These are phyloP conservation scores for Entoloma clypeatum DNA, from an alignment of 1,284 basidiomycete genomes.

Conservation along the genomic window DNA sequence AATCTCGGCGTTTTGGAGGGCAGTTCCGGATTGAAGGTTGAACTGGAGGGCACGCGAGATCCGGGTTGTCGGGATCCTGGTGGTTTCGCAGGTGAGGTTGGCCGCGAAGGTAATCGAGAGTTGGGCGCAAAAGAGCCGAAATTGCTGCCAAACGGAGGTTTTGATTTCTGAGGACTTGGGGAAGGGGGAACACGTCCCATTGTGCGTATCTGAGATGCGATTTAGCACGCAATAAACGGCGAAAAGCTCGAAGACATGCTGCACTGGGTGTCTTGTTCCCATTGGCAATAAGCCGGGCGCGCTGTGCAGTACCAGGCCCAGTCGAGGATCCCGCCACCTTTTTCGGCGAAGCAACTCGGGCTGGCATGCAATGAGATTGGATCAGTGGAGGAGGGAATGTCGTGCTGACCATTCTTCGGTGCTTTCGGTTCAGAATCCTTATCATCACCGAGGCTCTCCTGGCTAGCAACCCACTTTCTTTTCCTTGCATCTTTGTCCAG, in stretches of 20 bases:
- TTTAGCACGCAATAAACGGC: slow-evolving; percentile 1
- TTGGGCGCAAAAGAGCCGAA: slow-evolving; percentile 28
- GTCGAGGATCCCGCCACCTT: slow-evolving; percentile 48
- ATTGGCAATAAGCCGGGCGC: slow-evolving; percentile 37
- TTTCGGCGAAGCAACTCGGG: slow-evolving; percentile 51
- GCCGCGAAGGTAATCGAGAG: slow-evolving; percentile 36
- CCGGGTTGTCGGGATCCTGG: slow-evolving; percentile 24
- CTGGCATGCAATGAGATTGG: slow-evolving; percentile 29
- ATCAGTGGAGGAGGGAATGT: background rate
- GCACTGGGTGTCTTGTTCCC: slow-evolving; percentile 46
- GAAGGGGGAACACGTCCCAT: slow-evolving; percentile 40
- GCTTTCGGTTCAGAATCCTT: slow-evolving; percentile 40
- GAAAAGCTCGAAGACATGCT: slow-evolving; percentile 31
- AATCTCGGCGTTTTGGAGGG: slow-evolving; percentile 59
- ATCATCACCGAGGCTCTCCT: slow-evolving; percentile 41
- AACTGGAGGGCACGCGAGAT: slow-evolving; percentile 56
- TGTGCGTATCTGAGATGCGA: slow-evolving; percentile 31
- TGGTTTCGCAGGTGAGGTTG: slow-evolving; percentile 48
- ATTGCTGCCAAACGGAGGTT: slow-evolving; percentile 35
- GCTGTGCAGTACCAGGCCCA: slow-evolving; percentile 45
- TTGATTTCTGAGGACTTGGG: slow-evolving; percentile 53
- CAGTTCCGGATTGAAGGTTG: slow-evolving; percentile 67
- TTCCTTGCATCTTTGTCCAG: slow-evolving; percentile 67
- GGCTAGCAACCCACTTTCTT: slow-evolving; percentile 66
- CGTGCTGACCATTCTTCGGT: slow-evolving; percentile 52